Evolutionary conservation across 23 red algal genomes (phyloP), one percentile per base, ranked within the genome.

Genomic region (Gracilaria caudata): DNA sequence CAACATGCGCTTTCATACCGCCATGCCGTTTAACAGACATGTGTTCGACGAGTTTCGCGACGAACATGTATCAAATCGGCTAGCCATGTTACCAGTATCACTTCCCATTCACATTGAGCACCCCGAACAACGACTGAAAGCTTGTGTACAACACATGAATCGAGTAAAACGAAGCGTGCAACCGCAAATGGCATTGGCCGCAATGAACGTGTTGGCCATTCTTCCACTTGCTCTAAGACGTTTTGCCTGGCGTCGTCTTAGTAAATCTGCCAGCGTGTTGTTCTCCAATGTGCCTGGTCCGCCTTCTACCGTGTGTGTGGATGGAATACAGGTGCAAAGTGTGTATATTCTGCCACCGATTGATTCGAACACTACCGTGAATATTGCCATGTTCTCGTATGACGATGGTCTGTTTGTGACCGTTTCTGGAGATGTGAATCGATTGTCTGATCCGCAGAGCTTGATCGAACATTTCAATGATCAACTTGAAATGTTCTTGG

Each of bases 281-380:
- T 87, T 87, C 54, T 87, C 83, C 16, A 87, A 87, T 32, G 51
- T 87, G 12, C 63, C 83, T 12, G 83, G 83, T 7, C 83, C 83
- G 2, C 28, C 20, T 20, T 47, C 68, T 10, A 73, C 25, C 6
- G 45, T 87, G 12, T 38, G 3, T 35, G 64, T 87, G 5, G 68
- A 49, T 14, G 70, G 70, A 32, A 46, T 76, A 10, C 63, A 44
- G 30, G 83, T 87, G 28, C 44, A 49, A 21, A 49, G 41, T 36
- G 70, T 87, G 30, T 87, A 87, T 87, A 28, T 87, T 8, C 64
- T 87, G 59, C 83, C 83, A 16, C 83, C 83, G 38, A 51, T 68
- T 57, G 66, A 77, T 59, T 53, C 47, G 46, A 64, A 87, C 26
- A 68, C 71, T 7, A 54, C 64, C 53, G 66, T 73, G 21, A 66